phyloP scores from a whole-genome alignment of 2,329 filamentous ascomycete genomes.

The Epichloe sp. region DNA sequence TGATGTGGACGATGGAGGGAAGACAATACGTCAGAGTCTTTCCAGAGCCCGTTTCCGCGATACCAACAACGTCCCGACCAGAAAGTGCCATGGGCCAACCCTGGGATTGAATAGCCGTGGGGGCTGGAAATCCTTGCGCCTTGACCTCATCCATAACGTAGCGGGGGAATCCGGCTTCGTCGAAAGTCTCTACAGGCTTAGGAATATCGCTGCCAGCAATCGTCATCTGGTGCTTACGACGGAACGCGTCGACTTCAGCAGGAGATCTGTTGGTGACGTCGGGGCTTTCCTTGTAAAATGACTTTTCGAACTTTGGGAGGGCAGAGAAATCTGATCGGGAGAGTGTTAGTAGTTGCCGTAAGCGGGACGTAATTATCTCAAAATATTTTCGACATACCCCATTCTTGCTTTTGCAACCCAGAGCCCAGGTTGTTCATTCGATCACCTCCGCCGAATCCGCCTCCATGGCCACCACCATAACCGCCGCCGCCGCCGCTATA shows the following conservation, averaged over 20 bases:
- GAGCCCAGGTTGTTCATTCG: constrained; percentile 87
- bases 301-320: constrained; percentile 96
- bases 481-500: constrained; percentile 24
- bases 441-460: constrained; percentile 64
- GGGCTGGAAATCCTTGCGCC: constrained; percentile 86
- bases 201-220: constrained; percentile 71
- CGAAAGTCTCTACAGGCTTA: constrained; percentile 91
- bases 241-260: constrained; percentile 78
- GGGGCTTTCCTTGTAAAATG: constrained; percentile 94
- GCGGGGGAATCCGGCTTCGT: constrained; percentile 85
- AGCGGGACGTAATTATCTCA: not conserved
- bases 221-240: constrained; percentile 72
- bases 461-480: constrained; percentile 19
- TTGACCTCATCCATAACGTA: constrained; percentile 99
- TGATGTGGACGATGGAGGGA: constrained; percentile 97
- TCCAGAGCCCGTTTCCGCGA: constrained; percentile 97
- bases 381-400: constrained; percentile 49
- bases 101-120: constrained; percentile 94
- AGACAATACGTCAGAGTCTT: constrained; percentile 98
- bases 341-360: constrained; percentile 12
- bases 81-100: constrained; percentile 99
- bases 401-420: constrained; percentile 75
- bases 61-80: constrained; percentile 95
- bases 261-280: constrained; percentile 61
- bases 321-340: constrained; percentile 49